Base-by-base conservation (phyloP, 106 monocot genomes). In the Allium cepa region DNA sequence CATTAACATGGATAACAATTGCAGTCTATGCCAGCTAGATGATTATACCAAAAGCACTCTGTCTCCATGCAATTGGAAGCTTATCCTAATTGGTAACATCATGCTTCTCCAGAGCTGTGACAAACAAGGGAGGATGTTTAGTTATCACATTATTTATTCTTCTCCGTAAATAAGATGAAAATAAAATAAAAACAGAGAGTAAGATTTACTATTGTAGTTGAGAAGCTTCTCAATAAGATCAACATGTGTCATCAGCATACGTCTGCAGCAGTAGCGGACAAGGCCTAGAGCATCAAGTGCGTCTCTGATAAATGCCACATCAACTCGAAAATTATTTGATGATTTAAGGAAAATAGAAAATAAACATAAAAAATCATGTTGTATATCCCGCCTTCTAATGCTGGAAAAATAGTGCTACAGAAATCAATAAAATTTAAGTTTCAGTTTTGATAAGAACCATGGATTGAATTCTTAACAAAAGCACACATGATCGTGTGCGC, bases 151-250 rank as follows among this genome's bases (percentile, higher is more conserved):
- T 36, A 1, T 36, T 36, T 36, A 22, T 22, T 36, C 36, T 36
- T 36, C 18, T 66, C 1, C 1, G 11, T 7, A 16, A 68, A 52
- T 11, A 3, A 73, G 9, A 67, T 53, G 3, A 56, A 62, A 36
- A 22, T 45, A 11, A 28, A 36, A 62, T 36, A 56, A 26, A 9
- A 52, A 56, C 17, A 17, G 53, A 53, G 12, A 4, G 47, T 10
- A 9, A 10, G 46, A 16, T 45, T 79, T 89, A 93, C 88, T 80
- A 67, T 96, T 91, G 69, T 96, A 96, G 53, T 88, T 96, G 11
- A 96, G 95, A 26, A 91, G 81, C 83, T 96, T 96, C 82, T 96
- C 91, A 16, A 96, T 96, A 55, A 96, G 91, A 72, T 96, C 95
- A 53, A 96, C 91, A 70, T 96, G 95, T 46, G 88, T 96, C 95